Percentiles rank a stretch among this genome's conserved stretches.
Evolutionary conservation across 192 early-diverging fungal species (phyloP).

Genomic region (Mortierella claussenii): DNA sequence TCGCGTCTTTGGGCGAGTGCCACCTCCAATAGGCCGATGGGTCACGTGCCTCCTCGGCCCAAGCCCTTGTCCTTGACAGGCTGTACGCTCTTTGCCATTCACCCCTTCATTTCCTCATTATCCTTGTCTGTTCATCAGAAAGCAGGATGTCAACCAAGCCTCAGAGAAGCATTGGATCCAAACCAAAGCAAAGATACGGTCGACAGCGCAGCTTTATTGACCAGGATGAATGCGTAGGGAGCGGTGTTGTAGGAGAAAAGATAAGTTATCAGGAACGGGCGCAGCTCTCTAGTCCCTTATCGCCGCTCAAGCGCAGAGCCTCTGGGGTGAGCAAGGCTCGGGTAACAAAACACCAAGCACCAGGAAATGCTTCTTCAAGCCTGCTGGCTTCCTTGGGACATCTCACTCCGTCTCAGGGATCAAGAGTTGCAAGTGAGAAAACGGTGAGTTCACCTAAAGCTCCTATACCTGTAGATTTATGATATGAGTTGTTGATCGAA

Average conservation of each 20-base stretch:
- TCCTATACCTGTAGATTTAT: neutral
- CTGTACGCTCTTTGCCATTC: too few species aligned
- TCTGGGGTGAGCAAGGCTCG: constrained; percentile 11
- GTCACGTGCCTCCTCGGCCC: too few species aligned
- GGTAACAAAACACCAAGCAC: constrained; percentile 1
- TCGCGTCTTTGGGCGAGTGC: too few species aligned
- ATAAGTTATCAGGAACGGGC: neutral
- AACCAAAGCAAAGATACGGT: constrained; percentile 32
- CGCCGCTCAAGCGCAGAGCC: constrained; percentile 5
- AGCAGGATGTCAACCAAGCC: constrained; percentile 14
- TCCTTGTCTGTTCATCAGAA: too few species aligned
- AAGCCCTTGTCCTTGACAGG: too few species aligned
- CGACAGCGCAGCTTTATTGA: constrained; percentile 23
- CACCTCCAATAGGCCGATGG: too few species aligned
- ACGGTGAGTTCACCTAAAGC: neutral
- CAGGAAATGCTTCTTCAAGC: neutral
- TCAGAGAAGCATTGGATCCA: constrained; percentile 16
- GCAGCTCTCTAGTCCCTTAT: neutral
- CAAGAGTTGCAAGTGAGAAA: neutral
- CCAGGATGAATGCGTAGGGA: neutral
- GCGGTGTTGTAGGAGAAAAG: neutral
- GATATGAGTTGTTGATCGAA: neutral
- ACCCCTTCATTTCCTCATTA: too few species aligned
- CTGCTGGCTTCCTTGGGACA: neutral
- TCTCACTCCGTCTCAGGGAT: neutral